Evolutionary conservation across 192 early-diverging fungal species (phyloP).

Genomic region (Lunasporangiospora selenospora): DNA sequence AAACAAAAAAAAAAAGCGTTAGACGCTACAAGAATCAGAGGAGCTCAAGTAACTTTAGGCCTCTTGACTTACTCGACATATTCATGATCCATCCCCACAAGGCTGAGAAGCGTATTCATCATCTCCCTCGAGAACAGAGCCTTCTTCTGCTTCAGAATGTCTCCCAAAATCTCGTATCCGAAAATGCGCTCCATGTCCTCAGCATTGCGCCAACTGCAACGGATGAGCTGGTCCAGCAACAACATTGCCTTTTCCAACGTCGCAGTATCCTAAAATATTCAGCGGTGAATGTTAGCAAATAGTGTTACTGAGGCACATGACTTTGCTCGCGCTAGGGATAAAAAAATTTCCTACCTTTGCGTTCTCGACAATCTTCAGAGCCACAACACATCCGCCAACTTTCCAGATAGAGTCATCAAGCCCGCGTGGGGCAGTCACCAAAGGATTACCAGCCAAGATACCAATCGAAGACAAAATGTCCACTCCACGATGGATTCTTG

Average conservation of each 20-base stretch:
- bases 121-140: conserved; percentile 60
- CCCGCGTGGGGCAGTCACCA: conserved; percentile 62
- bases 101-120: conserved; percentile 62
- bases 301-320: too few species aligned
- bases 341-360: conserved; percentile 62
- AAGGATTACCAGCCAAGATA: conserved; percentile 57
- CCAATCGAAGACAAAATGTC: conserved; percentile 48
- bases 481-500: conserved; percentile 59
- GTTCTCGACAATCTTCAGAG: conserved; percentile 64
- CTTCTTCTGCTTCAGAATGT: conserved; percentile 69
- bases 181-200: conserved; percentile 75
- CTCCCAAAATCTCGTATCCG: conserved; percentile 71
- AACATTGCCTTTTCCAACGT: conserved; percentile 58
- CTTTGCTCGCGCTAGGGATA: too few species aligned
- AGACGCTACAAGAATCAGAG: too few species aligned
- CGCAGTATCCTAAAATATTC: conserved; percentile 54
- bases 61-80: conserved; percentile 52
- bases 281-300: too few species aligned
- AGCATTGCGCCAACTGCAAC: conserved; percentile 70
- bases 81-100: conserved; percentile 66
- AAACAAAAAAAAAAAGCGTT: conserved; percentile 8
- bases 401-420: conserved; percentile 76
- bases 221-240: conserved; percentile 65
- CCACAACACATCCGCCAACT: conserved; percentile 71
- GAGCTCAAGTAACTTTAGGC: too few species aligned